These are phyloP conservation scores for Globisporangium echinulatum DNA, from an alignment of 352 stramenopile genomes.

Conservation along the genomic window DNA sequence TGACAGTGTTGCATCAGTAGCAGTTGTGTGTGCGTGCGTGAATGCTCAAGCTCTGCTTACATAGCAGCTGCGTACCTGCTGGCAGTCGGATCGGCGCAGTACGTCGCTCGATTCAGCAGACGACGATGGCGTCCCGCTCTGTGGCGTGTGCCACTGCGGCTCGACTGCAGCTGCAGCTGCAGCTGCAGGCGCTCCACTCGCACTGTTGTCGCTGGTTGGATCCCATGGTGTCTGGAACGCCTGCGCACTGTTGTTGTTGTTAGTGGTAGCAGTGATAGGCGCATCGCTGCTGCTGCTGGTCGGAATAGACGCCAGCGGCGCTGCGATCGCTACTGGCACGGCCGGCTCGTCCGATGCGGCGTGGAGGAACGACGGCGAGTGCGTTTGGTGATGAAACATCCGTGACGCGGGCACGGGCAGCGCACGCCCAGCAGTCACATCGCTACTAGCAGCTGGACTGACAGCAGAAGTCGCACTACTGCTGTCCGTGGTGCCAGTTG, in stretches of 20 bases:
- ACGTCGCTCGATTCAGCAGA: background rate
- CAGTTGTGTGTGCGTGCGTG: background rate
- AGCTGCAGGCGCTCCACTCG: background rate
- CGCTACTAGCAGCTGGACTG: too few relatives aligned
- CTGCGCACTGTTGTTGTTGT: constrained; percentile 1
- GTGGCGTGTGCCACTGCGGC: background rate
- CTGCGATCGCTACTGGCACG: constrained; percentile 12
- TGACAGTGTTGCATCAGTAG: background rate
- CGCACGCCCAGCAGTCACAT: background rate
- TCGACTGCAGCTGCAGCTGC: background rate
- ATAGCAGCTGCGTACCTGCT: too few relatives aligned
- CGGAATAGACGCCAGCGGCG: too few relatives aligned
- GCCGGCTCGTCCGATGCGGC: constrained; percentile 36
- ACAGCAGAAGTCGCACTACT: too few relatives aligned
- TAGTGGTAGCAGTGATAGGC: background rate
- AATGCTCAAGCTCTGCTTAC: background rate
- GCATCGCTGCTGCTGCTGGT: background rate
- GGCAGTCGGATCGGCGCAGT: background rate
- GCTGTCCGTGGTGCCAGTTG: too few relatives aligned
- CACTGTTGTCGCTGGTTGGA: background rate
- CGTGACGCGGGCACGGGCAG: constrained; percentile 33
- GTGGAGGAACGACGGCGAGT: constrained; percentile 55
- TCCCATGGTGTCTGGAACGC: constrained; percentile 21
- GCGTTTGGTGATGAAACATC: constrained; percentile 54
- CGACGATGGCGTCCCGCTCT: too few relatives aligned